phyloP scores from a whole-genome alignment of 2,329 filamentous ascomycete species.

The Onygena corvina region DNA sequence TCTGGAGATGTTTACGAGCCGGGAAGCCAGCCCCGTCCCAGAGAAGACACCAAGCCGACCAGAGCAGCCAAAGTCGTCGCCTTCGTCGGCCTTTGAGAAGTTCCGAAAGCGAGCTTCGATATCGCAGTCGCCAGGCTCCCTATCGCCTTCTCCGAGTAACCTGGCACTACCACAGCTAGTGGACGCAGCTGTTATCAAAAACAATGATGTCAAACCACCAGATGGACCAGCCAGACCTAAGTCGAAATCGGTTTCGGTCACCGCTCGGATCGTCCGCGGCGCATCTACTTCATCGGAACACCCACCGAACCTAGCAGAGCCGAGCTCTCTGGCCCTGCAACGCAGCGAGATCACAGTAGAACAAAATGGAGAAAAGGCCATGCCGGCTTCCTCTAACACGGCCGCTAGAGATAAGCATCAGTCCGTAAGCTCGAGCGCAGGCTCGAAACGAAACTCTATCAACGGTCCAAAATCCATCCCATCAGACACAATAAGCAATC shows the following conservation, averaged over 20 bases:
- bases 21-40: constrained; percentile 26
- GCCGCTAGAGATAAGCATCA: constrained; percentile 24
- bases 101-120: constrained; percentile 34
- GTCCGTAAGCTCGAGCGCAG: constrained; percentile 30
- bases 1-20: constrained; percentile 62
- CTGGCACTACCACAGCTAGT: background rate
- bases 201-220: background rate
- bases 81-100: constrained; percentile 48
- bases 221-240: constrained; percentile 19
- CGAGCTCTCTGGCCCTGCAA: constrained; percentile 36
- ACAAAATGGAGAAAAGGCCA: constrained; percentile 41
- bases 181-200: background rate
- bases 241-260: constrained; percentile 71
- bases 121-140: constrained; percentile 21
- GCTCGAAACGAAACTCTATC: constrained; percentile 32
- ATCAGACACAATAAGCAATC: constrained; percentile 29
- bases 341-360: constrained; percentile 52
- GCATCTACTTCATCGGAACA: constrained; percentile 25
- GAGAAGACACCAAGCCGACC: background rate
- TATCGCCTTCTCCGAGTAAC: constrained; percentile 17
- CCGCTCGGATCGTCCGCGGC: constrained; percentile 66
- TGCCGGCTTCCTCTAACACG: constrained; percentile 17
- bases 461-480: constrained; percentile 22
- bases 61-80: constrained; percentile 25
- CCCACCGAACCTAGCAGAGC: constrained; percentile 21